These are phyloP conservation scores for Quercus lobata DNA, from an alignment of 331 rosid species.

Conservation along the genomic window DNA sequence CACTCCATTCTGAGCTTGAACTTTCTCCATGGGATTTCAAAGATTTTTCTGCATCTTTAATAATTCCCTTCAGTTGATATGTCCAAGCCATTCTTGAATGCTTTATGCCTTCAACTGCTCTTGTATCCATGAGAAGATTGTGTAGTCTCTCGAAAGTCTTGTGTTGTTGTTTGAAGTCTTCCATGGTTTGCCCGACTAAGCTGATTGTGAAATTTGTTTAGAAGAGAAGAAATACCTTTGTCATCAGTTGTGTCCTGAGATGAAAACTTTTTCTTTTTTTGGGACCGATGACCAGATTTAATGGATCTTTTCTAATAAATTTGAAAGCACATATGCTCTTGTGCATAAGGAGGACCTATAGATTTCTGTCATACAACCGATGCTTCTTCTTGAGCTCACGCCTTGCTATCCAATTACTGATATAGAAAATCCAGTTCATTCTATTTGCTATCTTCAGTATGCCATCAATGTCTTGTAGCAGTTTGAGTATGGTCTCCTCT, in stretches of 20 bases:
- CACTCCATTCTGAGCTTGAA: no score
- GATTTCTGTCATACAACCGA: rapidly evolving
- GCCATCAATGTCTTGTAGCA: neutral
- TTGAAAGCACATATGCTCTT: rapidly evolving
- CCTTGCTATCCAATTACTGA: neutral
- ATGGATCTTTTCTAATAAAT: neutral
- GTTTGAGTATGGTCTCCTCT: neutral
- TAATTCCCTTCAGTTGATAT: neutral
- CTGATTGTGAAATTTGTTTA: no score
- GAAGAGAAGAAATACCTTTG: neutral
- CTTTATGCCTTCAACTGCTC: neutral
- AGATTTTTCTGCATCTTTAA: neutral
- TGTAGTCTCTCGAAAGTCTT: no score
- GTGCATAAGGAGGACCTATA: rapidly evolving
- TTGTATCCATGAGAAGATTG: neutral
- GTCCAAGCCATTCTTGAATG: neutral
- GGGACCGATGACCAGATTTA: neutral
- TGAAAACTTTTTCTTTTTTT: neutral
- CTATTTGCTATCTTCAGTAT: no score
- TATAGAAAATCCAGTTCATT: no score
- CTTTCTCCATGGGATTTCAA: no score
- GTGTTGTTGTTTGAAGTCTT: no score
- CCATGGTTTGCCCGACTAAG: no score
- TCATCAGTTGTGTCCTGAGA: neutral
- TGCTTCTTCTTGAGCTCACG: neutral